Evolutionary conservation across 2,329 filamentous ascomycete species (phyloP).

Genomic region (Leptographium galeiforme): DNA sequence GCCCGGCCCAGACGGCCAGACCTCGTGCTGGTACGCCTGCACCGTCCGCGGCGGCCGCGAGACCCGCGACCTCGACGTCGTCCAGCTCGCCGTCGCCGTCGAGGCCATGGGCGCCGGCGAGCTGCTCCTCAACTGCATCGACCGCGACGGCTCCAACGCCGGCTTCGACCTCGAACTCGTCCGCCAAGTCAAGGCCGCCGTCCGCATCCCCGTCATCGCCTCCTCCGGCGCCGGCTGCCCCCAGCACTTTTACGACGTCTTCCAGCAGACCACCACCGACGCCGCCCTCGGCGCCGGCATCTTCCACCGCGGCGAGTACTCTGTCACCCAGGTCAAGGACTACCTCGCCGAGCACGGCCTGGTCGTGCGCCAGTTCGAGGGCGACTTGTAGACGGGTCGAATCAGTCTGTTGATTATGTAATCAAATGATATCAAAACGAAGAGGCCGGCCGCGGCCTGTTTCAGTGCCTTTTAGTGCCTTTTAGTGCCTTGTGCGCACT

Average conservation of each 20-base stretch:
- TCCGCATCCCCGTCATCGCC: constrained; percentile 89
- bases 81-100: constrained; percentile 75
- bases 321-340: constrained; percentile 86
- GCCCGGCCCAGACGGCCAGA: constrained; percentile 63
- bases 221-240: constrained; percentile 85
- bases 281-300: constrained; percentile 92
- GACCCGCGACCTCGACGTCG: constrained; percentile 84
- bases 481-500: background rate
- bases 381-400: constrained; percentile 17
- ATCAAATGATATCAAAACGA: too few species aligned
- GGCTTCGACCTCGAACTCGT: constrained; percentile 94
- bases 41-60: constrained; percentile 93
- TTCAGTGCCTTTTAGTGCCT: too few species aligned
- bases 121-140: constrained; percentile 93
- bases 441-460: too few species aligned
- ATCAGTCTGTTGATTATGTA: background rate
- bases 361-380: constrained; percentile 67
- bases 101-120: constrained; percentile 94
- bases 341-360: constrained; percentile 58
- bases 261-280: constrained; percentile 72
- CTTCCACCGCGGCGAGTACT: constrained; percentile 94
- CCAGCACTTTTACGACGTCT: constrained; percentile 81
- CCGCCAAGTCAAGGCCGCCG: constrained; percentile 68
- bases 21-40: constrained; percentile 91
- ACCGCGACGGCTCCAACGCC: constrained; percentile 86